Evolutionary conservation across 2,329 filamentous ascomycete species (phyloP), one percentile per base, ranked within the genome.

Genomic region (Phaeophleospora eucalypticola): DNA sequence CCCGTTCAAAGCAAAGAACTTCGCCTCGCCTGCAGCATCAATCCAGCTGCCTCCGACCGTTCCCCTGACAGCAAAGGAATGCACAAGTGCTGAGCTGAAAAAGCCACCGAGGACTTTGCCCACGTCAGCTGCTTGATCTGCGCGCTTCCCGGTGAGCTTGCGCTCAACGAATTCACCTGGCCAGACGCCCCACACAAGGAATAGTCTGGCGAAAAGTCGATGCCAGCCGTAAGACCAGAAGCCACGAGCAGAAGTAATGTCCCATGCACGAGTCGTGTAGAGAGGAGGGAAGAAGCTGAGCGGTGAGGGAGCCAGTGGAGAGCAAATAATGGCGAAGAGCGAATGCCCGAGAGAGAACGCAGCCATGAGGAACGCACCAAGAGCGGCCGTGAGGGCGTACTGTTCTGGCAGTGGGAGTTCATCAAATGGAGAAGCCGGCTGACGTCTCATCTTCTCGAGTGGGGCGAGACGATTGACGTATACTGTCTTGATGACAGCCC

Each of bases 191-290:
- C 71, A 73, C 3, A 73, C 70, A 4, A 72, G 60, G 49, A 73
- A 72, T 15, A 73, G 53, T 7, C 70, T 61, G 2, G 70, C 70
- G 45, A 72, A 72, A 0, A 73, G 57, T 4, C 70, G 60, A 53
- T 73, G 70, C 70, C 70, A 73, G 17, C 70, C 70, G 41, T 70
- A 71, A 4, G 65, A 68, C 70, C 70, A 72, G 56, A 72, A 73
- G 9, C 54, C 54, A 17, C 69, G 58, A 4, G 71, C 68, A 1
- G 62, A 65, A 0, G 58, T 64, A 34, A 72, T 60, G 24, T 68
- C 63, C 70, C 70, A 73, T 7, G 70, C 59, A 7, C 66, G 59
- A 0, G 60, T 68, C 3, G 69, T 71, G 50, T 72, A 72, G 0
- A 72, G 59, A n/a, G 70, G 69, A 16, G 70, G 71, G 45, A 72